These are phyloP conservation scores for Lathyrus aphaca DNA, from an alignment of 306 rosid species.

Conservation along the genomic window DNA sequence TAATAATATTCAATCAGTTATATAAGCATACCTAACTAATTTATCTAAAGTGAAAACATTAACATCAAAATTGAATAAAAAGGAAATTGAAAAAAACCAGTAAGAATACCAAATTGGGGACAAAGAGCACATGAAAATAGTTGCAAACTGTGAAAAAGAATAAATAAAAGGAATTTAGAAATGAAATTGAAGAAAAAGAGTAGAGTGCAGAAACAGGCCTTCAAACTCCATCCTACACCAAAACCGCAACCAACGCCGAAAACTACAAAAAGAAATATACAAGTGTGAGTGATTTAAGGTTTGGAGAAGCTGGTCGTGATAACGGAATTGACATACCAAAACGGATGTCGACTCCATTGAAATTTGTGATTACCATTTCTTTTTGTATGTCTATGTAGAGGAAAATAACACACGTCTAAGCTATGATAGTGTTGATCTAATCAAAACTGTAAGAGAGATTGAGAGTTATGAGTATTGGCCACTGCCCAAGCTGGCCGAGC, in stretches of 20 bases:
- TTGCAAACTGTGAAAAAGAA: too few relatives aligned
- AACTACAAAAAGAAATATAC: conserved; percentile 47
- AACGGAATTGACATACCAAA: conserved; percentile 57
- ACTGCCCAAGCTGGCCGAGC: too few relatives aligned
- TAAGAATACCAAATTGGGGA: too few relatives aligned
- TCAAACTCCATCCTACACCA: conserved; percentile 99
- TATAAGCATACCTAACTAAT: background rate
- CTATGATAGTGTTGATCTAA: background rate
- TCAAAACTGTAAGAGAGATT: too few relatives aligned
- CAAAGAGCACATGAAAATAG: too few relatives aligned
- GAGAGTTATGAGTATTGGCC: too few relatives aligned
- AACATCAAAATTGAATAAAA: background rate
- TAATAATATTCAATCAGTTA: conserved; percentile 9
- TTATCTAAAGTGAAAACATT: background rate
- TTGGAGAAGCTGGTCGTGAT: background rate
- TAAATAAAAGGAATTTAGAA: background rate
- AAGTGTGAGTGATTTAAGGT: background rate
- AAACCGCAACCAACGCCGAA: conserved; percentile 96
- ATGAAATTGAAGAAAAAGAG: conserved; percentile 7
- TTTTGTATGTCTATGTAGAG: background rate
- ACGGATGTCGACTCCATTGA: conserved; percentile 84
- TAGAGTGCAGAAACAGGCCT: conserved; percentile 49
- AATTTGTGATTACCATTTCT: conserved; percentile 79
- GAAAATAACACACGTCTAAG: too few relatives aligned
- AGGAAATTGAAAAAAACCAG: background rate